phyloP scores from a whole-genome alignment of 169 alveolate species.

The Plasmodium malariae region DNA sequence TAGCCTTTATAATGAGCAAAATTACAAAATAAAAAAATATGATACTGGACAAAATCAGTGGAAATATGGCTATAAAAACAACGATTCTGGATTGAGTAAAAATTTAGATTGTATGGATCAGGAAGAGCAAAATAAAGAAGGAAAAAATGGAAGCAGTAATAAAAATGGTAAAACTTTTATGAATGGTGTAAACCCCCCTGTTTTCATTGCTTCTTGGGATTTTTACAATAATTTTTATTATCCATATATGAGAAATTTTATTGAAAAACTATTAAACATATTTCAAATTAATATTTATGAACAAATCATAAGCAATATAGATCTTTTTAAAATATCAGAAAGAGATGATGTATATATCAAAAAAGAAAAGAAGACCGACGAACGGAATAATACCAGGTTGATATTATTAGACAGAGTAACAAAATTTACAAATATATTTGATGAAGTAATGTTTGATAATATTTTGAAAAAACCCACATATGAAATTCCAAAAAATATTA shows the following conservation, averaged over 20 bases:
- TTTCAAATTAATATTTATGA: conserved; percentile 60
- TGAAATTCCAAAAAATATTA: conserved; percentile 56
- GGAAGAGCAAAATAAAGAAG: neutral
- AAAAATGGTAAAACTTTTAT: neutral
- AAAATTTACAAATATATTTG: conserved; percentile 49
- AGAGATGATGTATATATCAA: conserved; percentile 7
- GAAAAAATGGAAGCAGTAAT: neutral
- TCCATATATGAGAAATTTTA: conserved; percentile 61
- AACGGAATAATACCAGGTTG: conserved; percentile 2
- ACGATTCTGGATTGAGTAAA: neutral
- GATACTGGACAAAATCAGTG: neutral
- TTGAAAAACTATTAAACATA: conserved; percentile 34
- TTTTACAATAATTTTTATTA: conserved; percentile 61
- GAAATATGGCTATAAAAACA: neutral
- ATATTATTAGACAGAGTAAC: conserved; percentile 37
- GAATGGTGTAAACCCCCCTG: neutral
- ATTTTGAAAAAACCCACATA: conserved; percentile 56
- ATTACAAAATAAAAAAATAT: conserved; percentile 25
- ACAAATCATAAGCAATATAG: conserved; percentile 28
- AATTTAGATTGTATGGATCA: neutral
- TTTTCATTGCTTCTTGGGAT: conserved; percentile 52
- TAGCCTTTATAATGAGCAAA: conserved; percentile 44
- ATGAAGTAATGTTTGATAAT: conserved; percentile 44
- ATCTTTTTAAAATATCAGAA: conserved; percentile 65
- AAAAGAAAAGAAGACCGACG: conserved; percentile 3